Evolutionary conservation across 2,329 filamentous ascomycete genomes (phyloP), one percentile per base, ranked within the genome.

Genomic region (Nemania sp.): DNA sequence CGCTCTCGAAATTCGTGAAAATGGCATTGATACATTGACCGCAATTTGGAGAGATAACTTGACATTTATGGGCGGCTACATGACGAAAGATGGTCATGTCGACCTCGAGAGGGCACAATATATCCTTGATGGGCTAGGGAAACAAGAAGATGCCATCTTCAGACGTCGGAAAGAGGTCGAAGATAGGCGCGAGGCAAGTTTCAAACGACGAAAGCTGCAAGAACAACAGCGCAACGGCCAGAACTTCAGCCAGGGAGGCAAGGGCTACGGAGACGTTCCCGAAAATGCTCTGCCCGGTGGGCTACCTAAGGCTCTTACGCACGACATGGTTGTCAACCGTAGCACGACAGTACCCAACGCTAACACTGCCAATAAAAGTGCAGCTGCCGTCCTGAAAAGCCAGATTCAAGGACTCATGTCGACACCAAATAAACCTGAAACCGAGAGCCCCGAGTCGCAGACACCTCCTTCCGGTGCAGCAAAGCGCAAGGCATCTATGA

Each of bases 41-140:
- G 88, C 90, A n/a, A 94, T 99, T 51, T 99, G 95, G 94, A 88
- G 90, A 68, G 91, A 97, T 63, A 96, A 95, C 60, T 78, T 97
- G 17, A 88, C 91, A 3, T 72, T 82, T 33, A 97, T 99, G 91
- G 92, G 91, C 40, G 94, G 94, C 11, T 99, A 97, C 71, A 81
- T 99, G 46, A 99, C 94, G 37, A 93, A 96, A 68, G 93, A 99
- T 73, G 94, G 94, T 2, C 86, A 89, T 64, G 91, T 97, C 56
- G 89, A 97, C 69, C 81, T 99, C 52, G 83, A 86, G 54, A 84
- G 89, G 64, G 92, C 91, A 8, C 94, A 99, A 69, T 80, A 88
- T 63, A 97, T 99, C 66, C 77, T 99, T 43, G 81, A 88, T 64
- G 93, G 91, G 1, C 80, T 99, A 17, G 94, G 91, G 1, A 93